Evolutionary conservation across 768 basidiomycete genomes (phyloP), one percentile per base, ranked within the genome.

Genomic region (Crassisporium funariophilum): DNA sequence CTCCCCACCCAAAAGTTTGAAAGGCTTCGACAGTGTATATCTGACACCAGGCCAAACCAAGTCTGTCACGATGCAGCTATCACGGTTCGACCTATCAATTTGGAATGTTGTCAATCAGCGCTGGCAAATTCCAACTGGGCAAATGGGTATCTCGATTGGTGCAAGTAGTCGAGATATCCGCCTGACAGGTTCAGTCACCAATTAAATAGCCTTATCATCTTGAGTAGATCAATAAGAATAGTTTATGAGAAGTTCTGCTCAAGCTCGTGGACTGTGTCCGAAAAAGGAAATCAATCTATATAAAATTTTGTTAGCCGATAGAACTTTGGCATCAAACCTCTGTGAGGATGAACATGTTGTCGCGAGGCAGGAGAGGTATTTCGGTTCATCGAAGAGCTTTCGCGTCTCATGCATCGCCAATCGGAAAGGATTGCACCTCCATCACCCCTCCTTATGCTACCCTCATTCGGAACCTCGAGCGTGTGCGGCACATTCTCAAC

Each of bases 391-490:
- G 54, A 24, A 66, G 72, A 17, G 47, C 60, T 33, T 61, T 73
- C 55, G 70, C 76, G 9, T 69, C 72, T 4, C 71, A 76, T 49
- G 63, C 67, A 23, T 48, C 67, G 4, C 54, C 65, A 10, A 44
- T 58, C 4, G 70, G 76, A 46, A 76, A 74, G 53, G 68, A 75
- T 43, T 78, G 73, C 56, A 54, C 65, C 33, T 72, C 86, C 4
- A 90, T 97, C 55, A 93, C 85, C 11, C 95, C 95, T 15, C 91
- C 93, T 10, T 98, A 97, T 68, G 50, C 77, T 2, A 65, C 68
- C 31, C 75, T 98, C 27, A 75, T 89, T 24, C 60, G 77, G 55
- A 94, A 86, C 39, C 79, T 97, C 46, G 72, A 79, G 43, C 68
- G 68, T 42, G 90, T 92, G 43, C 82, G 88, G 35, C 63, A 76